Base-by-base conservation (phyloP, 805 yeast genomes). In the Zygosaccharomyces rouxii region DNA sequence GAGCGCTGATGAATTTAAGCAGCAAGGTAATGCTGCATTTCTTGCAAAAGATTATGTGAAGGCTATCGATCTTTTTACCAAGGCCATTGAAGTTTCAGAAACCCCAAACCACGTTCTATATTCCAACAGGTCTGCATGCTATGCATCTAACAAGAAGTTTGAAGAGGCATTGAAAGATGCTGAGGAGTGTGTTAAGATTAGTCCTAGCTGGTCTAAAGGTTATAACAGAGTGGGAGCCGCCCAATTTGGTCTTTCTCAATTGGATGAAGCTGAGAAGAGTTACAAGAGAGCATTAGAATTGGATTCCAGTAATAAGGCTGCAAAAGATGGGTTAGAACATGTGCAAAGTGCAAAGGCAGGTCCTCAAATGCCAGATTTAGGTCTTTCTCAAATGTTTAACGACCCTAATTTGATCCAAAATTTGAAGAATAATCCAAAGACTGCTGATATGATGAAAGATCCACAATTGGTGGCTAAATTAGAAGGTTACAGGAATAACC, bases 211-310 rank as follows among this genome's bases (percentile, higher is more conserved):
- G 98, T 89, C 97, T 19, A 94, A 94, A 71, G 99, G 98, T 42
- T 87, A 86, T 74, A 86, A 83, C 62, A 83, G 99, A 70, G 85
- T 86, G 31, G 99, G 88, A 51, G 90, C 97, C 55, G 99, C 99
- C 28, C 80, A 84, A 43, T 84, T 76, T 60, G 99, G 99, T n/a
- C 72, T 86, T 51, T 89, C 89, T 14, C 78, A 86, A 51, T 76
- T 83, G 43, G 89, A 86, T 26, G 86, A 79, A 19, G 94, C 98
- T 40, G 79, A 78, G 57, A 67, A 68, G 23, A 74, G 85, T 22
- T 92, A 89, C 69, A 73, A 81, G 55, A 84, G 84, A 66, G 95
- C 96, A 6, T 71, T 92, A 56, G 86, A 84, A 62, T 68, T 89
- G 50, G 98, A 92, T 58, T 77, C 94, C 23, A 46, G 73, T 46